Conservation (phyloP, 2,329 filamentous ascomycete genomes). For the Cytospora schulzeri region DNA sequence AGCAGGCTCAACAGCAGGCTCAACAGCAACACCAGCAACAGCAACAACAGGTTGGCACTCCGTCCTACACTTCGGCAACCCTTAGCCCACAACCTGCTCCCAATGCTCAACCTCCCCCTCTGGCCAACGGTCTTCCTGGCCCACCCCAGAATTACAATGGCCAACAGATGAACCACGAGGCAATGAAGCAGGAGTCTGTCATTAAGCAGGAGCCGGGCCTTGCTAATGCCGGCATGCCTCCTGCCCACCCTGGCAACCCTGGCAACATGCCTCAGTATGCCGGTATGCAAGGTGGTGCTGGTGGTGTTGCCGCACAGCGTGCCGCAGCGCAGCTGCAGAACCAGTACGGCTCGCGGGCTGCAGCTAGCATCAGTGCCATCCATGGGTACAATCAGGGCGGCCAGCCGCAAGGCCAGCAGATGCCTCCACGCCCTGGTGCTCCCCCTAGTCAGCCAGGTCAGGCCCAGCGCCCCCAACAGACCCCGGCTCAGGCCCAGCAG, state of each 20-base stretch:
- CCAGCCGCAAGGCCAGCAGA: constrained; percentile 36
- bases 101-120: constrained; percentile 33
- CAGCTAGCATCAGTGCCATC: constrained; percentile 66
- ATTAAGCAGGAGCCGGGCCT: constrained; percentile 53
- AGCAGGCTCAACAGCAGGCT: background rate
- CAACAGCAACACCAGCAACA: background rate
- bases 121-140: constrained; percentile 36
- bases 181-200: constrained; percentile 48
- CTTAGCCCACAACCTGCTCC: constrained; percentile 38
- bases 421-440: constrained; percentile 30
- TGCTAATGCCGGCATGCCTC: constrained; percentile 34
- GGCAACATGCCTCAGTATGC: constrained; percentile 33
- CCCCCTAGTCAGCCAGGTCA: constrained; percentile 30
- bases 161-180: constrained; percentile 54
- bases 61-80: constrained; percentile 39
- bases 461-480: constrained; percentile 24
- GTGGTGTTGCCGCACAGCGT: constrained; percentile 51
- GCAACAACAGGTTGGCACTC: constrained; percentile 30
- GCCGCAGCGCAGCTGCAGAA: constrained; percentile 59
- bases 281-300: constrained; percentile 4
- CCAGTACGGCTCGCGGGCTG: constrained; percentile 65
- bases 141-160: constrained; percentile 36
- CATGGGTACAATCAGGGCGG: constrained; percentile 45
- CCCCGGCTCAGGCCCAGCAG: constrained; percentile 12
- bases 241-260: constrained; percentile 39